phyloP scores from a whole-genome alignment of 2,329 filamentous ascomycete species.

The Shiraia sp. region DNA sequence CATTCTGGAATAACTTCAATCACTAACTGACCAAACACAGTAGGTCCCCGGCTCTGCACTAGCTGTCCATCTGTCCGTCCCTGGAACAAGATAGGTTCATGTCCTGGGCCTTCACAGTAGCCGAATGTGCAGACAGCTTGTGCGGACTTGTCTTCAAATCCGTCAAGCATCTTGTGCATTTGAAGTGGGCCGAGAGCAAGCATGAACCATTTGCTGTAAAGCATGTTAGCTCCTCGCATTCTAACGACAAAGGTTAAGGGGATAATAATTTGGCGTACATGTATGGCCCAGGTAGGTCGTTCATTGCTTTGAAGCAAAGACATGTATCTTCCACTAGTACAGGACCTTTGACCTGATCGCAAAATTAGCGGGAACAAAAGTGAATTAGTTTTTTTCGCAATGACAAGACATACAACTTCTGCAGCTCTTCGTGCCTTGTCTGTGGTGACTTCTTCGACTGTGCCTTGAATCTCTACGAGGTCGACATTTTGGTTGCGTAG shows the following conservation, averaged over 20 bases:
- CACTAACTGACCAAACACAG: slow-evolving; percentile 72
- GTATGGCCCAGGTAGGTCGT: slow-evolving; percentile 92
- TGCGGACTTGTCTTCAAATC: slow-evolving; percentile 87
- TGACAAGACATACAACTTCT: slow-evolving; percentile 61
- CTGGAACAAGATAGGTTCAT: slow-evolving; percentile 87
- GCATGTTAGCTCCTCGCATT: background rate
- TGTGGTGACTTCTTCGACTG: slow-evolving; percentile 84
- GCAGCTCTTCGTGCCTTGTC: slow-evolving; percentile 88
- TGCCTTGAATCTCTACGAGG: slow-evolving; percentile 87
- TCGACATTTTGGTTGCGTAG: slow-evolving; percentile 77
- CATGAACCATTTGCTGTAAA: slow-evolving; percentile 90
- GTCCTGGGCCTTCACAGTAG: slow-evolving; percentile 82
- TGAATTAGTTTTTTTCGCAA: slow-evolving; percentile 1
- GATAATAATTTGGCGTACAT: slow-evolving; percentile 65
- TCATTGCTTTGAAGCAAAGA: slow-evolving; percentile 86
- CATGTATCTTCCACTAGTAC: slow-evolving; percentile 96
- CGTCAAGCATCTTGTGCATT: slow-evolving; percentile 86
- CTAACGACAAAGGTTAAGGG: background rate
- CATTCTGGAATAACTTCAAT: background rate
- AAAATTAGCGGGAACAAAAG: slow-evolving; percentile 1
- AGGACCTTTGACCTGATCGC: slow-evolving; percentile 82
- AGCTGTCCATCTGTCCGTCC: slow-evolving; percentile 85
- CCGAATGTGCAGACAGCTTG: slow-evolving; percentile 96
- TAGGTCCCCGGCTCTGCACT: slow-evolving; percentile 78
- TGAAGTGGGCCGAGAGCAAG: slow-evolving; percentile 78